Conservation (phyloP, 1,139 yeast genomes). For the Sugiyamaella novakii region DNA sequence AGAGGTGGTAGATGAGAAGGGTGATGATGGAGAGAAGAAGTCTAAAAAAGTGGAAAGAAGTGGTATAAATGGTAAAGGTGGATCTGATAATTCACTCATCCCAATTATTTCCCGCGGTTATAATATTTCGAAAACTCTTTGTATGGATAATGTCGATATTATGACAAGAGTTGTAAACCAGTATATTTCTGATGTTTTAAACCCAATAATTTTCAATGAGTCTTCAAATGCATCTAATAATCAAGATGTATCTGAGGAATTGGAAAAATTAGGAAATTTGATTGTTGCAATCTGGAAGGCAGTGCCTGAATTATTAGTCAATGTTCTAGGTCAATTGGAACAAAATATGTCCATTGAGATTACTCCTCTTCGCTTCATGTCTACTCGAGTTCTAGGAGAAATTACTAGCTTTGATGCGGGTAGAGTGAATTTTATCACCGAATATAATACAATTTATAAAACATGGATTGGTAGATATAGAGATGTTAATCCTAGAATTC, state of each 20-base stretch:
- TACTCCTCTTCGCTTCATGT: slow-evolving; percentile 60
- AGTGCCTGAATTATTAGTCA: slow-evolving; percentile 71
- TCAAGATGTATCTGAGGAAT: slow-evolving; percentile 34
- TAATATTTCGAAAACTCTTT: slow-evolving; percentile 65
- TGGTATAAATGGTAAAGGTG: slow-evolving; percentile 29
- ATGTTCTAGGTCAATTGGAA: slow-evolving; percentile 78
- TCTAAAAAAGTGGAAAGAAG: background rate
- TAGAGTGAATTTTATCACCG: slow-evolving; percentile 58
- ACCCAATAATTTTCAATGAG: slow-evolving; percentile 33
- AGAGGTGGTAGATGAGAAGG: slow-evolving; percentile 32
- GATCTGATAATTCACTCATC: slow-evolving; percentile 35
- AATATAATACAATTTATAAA: slow-evolving; percentile 63
- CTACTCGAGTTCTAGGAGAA: slow-evolving; percentile 73
- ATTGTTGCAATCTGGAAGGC: slow-evolving; percentile 73
- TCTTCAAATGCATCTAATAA: slow-evolving; percentile 28
- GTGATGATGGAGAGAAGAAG: background rate
- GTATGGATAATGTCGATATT: slow-evolving; percentile 71
- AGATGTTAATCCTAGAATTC: slow-evolving; percentile 65
- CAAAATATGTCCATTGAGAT: slow-evolving; percentile 75
- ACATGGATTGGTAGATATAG: slow-evolving; percentile 76
- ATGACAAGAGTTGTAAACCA: slow-evolving; percentile 79
- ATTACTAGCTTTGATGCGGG: slow-evolving; percentile 55
- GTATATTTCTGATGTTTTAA: slow-evolving; percentile 72
- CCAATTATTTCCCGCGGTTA: slow-evolving; percentile 57
- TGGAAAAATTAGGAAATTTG: slow-evolving; percentile 48